A percentile compares a stretch with the other conserved stretches of the same genome.
phyloP scores from a whole-genome alignment of 352 stramenopile species.

The Phytophthora megakarya region DNA sequence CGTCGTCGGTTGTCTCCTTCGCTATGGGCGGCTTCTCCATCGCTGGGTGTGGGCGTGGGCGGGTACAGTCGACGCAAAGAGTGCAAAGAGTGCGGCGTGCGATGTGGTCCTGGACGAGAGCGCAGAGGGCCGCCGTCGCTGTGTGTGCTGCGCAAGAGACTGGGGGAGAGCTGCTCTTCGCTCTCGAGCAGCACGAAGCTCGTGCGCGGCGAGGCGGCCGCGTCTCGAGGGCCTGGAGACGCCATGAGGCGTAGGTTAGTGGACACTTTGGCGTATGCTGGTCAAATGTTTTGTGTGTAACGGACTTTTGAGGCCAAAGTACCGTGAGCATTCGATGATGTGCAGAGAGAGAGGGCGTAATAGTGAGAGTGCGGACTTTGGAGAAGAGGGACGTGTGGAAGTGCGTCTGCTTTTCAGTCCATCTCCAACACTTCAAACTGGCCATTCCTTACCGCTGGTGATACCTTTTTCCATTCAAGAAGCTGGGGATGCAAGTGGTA shows the following conservation, averaged over 20 bases:
- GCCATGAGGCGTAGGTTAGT: slow-evolving; percentile 9
- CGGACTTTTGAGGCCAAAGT: slow-evolving; percentile 3
- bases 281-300: slow-evolving; percentile 25
- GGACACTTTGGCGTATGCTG: slow-evolving; percentile 15
- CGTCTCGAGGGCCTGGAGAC: slow-evolving; percentile 17
- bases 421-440: slow-evolving; percentile 32
- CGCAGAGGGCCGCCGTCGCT: slow-evolving; percentile 24
- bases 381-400: neutral
- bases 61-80: slow-evolving; percentile 30
- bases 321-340: slow-evolving; percentile 13
- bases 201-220: slow-evolving; percentile 45
- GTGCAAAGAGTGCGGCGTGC: slow-evolving; percentile 23
- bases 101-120: slow-evolving; percentile 1
- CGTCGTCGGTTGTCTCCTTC: slow-evolving; percentile 18
- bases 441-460: neutral
- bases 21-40: slow-evolving; percentile 21
- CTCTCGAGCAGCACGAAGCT: slow-evolving; percentile 74
- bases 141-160: slow-evolving; percentile 22
- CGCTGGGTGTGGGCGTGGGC: slow-evolving; percentile 20
- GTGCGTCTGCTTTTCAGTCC: slow-evolving; percentile 8
- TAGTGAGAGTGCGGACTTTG: slow-evolving; percentile 22
- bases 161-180: slow-evolving; percentile 33
- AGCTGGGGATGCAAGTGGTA: neutral
- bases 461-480: too few species aligned
- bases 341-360: neutral